Base-by-base conservation (phyloP, 352 stramenopile genomes). In the Phytopythium boreale region DNA sequence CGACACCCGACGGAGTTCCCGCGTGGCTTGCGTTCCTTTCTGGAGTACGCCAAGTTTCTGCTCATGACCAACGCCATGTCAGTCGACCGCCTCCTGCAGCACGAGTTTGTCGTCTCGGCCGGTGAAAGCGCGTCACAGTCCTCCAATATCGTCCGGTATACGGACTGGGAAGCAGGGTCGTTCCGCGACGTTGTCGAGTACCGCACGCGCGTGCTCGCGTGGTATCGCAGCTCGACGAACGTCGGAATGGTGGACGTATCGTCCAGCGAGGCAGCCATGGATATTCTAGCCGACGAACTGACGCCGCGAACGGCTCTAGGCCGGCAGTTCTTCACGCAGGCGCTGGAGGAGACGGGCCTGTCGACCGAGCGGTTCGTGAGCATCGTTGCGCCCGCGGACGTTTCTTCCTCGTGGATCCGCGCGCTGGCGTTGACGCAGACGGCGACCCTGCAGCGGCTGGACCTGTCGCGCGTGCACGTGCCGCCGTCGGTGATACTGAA, bases 1-100 rank as follows among this genome's bases (percentile, higher is more conserved):
- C 64, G 68, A 19, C 62, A 74, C 29, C 65, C 71, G 50, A 52
- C 29, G 37, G 67, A 68, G 6, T 73, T 89, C 57, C 66, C 79
- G 12, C 62, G 60, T 2, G 72, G 72, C 12, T 59, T 94, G 15
- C 80, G 77, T 2, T 79, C 67, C 17, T 88, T 92, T 41, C 56
- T 90, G 41, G 83, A 94, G 61, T 92, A 87, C 67, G 77, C 75
- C 24, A 84, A 80, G 59, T 92, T 80, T 56, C 60, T 92, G 11
- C 59, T 77, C 2, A 74, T 77, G 36, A 76, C 66, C 0, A 72
- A 80, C 46, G 65, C 74, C 1, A 62, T 68, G n/a, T 79, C 70
- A 7, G 75, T 79, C 20, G 60, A 53, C 0, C 74, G 71, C 19
- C 47, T 92, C 46, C 71, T 92, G n/a, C 60, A 72, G 19, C 85